phyloP scores from a whole-genome alignment of 164 flowering plant species.

The Houttuynia cordata region DNA sequence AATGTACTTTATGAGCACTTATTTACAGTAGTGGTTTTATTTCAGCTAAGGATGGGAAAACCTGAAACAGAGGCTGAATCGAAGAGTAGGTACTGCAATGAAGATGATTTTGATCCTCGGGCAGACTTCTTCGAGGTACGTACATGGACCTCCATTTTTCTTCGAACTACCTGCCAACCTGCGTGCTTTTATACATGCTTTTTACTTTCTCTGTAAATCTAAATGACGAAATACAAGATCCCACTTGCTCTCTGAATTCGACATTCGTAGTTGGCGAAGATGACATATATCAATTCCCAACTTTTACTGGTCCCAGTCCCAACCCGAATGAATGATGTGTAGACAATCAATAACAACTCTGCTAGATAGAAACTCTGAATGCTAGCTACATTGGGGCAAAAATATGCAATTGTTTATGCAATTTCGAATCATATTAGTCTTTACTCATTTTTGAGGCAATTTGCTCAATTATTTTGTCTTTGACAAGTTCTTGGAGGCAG shows the following conservation, averaged over 20 bases:
- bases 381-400: too few relatives aligned
- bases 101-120: conserved; percentile 2
- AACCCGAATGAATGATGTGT: neutral
- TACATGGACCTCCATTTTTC: neutral
- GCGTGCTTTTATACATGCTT: neutral
- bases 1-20: neutral
- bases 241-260: too few relatives aligned
- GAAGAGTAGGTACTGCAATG: neutral
- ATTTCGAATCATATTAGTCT: too few relatives aligned
- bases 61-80: neutral
- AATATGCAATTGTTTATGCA: too few relatives aligned
- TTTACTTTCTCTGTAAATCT: neutral
- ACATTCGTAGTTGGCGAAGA: neutral
- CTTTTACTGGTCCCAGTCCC: too few relatives aligned
- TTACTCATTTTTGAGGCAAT: neutral
- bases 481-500: conserved; percentile 6
- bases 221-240: neutral
- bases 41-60: conserved; percentile 4
- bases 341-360: neutral
- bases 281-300: neutral
- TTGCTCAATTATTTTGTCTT: neutral
- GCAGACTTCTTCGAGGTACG: conserved; percentile 4
- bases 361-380: too few relatives aligned
- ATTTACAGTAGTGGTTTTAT: neutral
- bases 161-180: neutral